phyloP scores from a whole-genome alignment of 768 basidiomycete genomes.

The Termitomyces sp. region DNA sequence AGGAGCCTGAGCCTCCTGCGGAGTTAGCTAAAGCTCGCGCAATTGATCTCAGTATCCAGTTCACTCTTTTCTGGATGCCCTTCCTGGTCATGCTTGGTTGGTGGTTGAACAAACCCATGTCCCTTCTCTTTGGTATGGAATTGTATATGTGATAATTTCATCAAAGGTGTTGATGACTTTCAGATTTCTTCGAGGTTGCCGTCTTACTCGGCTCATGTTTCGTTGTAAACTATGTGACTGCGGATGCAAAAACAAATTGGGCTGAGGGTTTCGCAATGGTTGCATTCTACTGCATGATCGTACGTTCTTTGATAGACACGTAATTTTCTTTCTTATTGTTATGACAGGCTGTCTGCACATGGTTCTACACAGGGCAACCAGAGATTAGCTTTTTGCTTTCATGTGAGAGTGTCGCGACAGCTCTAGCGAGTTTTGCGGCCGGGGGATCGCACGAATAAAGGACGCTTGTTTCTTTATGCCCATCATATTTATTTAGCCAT shows the following conservation, averaged over 20 bases:
- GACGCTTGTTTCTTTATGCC: background rate
- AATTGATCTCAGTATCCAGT: slow-evolving; percentile 76
- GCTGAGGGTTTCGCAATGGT: slow-evolving; percentile 65
- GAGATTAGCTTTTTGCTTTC: slow-evolving; percentile 41
- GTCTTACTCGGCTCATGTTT: slow-evolving; percentile 62
- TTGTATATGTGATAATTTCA: background rate
- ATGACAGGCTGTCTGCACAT: slow-evolving; percentile 51
- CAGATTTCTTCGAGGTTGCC: slow-evolving; percentile 67
- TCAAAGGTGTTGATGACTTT: background rate
- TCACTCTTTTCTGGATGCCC: slow-evolving; percentile 76
- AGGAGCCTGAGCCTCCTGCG: slow-evolving; percentile 36
- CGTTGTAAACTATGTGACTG: slow-evolving; percentile 75
- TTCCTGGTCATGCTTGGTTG: slow-evolving; percentile 63
- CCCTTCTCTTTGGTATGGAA: slow-evolving; percentile 58
- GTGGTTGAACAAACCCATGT: slow-evolving; percentile 57
- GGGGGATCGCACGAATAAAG: background rate
- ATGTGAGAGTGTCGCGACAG: slow-evolving; percentile 27
- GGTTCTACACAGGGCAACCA: slow-evolving; percentile 60
- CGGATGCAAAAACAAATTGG: slow-evolving; percentile 78
- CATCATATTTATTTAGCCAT: background rate
- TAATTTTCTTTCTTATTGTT: background rate
- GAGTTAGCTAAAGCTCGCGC: slow-evolving; percentile 62
- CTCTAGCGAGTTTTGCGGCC: slow-evolving; percentile 19
- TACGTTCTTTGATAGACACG: slow-evolving; percentile 15
- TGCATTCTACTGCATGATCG: slow-evolving; percentile 64